These are phyloP conservation scores for Yamagishiella unicocca DNA, from an alignment of 139 green algal genomes.

Conservation along the genomic window DNA sequence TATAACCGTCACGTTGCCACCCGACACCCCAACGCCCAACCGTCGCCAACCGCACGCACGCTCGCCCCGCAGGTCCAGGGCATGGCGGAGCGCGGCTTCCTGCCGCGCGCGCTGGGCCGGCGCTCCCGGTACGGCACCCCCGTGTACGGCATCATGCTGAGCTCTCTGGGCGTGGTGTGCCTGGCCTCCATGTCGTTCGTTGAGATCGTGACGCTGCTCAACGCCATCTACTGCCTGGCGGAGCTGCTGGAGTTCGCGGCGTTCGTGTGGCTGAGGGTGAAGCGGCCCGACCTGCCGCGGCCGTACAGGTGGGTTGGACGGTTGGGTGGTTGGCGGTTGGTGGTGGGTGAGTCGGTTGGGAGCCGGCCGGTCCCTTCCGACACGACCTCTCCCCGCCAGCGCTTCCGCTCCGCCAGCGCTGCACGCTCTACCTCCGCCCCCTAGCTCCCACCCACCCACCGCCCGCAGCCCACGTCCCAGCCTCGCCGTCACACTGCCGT, in stretches of 20 bases:
- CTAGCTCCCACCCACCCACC: not conserved
- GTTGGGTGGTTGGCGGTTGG: not conserved
- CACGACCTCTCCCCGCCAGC: too few species aligned
- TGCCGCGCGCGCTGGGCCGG: slow-evolving; percentile 76
- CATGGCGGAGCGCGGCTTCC: slow-evolving; percentile 97
- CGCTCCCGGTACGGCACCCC: slow-evolving; percentile 90
- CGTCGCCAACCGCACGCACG: too few species aligned
- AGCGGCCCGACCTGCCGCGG: slow-evolving; percentile 71
- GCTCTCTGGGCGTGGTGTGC: slow-evolving; percentile 80
- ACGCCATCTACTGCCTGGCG: slow-evolving; percentile 96
- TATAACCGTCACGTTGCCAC: too few species aligned
- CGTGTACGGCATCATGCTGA: slow-evolving; percentile 87
- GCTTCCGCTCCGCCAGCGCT: too few species aligned
- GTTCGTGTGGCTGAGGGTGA: slow-evolving; percentile 90
- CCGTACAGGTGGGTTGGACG: slow-evolving; percentile 68
- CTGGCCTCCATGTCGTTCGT: slow-evolving; percentile 81
- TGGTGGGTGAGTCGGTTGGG: too few species aligned
- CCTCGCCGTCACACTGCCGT: too few species aligned
- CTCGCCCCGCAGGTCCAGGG: slow-evolving; percentile 66
- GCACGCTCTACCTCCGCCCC: too few species aligned
- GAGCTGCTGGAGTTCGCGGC: slow-evolving; percentile 97
- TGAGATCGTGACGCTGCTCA: slow-evolving; percentile 93
- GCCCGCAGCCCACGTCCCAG: not conserved
- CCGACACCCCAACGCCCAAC: too few species aligned
- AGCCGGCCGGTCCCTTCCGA: too few species aligned